These are phyloP conservation scores for Coelastrella sp. DNA, from an alignment of 139 green algal species.

Conservation along the genomic window DNA sequence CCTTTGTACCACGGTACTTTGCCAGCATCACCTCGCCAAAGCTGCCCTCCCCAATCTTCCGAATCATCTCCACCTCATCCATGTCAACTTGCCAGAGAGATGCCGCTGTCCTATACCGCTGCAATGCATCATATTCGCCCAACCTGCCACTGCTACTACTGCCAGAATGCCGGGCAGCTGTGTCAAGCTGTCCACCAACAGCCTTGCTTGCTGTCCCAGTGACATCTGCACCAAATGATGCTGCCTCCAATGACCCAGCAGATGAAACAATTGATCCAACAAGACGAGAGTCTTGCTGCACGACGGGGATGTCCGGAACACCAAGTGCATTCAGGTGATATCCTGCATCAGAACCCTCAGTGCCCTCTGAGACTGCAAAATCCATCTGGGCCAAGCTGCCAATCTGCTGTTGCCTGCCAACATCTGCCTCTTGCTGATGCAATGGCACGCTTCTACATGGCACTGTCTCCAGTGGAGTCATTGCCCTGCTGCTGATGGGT, in stretches of 20 bases:
- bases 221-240: too few species aligned
- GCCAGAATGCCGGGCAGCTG: too few species aligned
- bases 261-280: too few species aligned
- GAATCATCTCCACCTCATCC: slow-evolving; percentile 50
- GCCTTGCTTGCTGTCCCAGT: neutral
- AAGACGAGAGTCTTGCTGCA: too few species aligned
- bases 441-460: neutral
- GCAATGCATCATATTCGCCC: slow-evolving; percentile 28
- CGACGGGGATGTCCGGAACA: too few species aligned
- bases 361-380: neutral
- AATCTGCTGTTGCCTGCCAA: neutral
- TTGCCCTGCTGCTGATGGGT: slow-evolving; percentile 26
- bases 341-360: too few species aligned
- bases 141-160: neutral
- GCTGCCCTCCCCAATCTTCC: slow-evolving; percentile 67
- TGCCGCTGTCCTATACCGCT: slow-evolving; percentile 54
- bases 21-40: slow-evolving; percentile 71
- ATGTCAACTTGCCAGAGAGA: slow-evolving; percentile 71
- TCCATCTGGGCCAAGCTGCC: too few species aligned
- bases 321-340: too few species aligned
- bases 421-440: neutral
- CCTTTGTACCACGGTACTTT: slow-evolving; percentile 66
- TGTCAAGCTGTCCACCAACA: too few species aligned
- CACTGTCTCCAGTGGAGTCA: neutral
- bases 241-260: neutral